These are phyloP conservation scores for Hygrocybe punicea DNA, from an alignment of 768 basidiomycete species.

Conservation along the genomic window DNA sequence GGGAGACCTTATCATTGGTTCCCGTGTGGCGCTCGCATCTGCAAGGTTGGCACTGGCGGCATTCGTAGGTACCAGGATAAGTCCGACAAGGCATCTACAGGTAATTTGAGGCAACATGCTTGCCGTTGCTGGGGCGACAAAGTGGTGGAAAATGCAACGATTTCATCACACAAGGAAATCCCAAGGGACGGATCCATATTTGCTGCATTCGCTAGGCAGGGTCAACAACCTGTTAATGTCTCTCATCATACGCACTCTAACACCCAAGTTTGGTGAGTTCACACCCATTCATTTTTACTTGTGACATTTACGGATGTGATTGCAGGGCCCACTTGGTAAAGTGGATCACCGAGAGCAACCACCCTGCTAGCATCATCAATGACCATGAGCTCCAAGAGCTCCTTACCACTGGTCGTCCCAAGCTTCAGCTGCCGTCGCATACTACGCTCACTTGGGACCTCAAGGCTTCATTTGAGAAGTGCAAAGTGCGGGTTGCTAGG, in stretches of 20 bases:
- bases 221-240: constrained; percentile 30
- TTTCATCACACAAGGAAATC: not conserved
- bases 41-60: constrained; percentile 12
- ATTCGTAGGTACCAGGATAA: constrained; percentile 22
- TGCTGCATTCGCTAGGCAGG: constrained; percentile 23
- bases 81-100: constrained; percentile 22
- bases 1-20: constrained; percentile 21
- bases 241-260: constrained; percentile 27
- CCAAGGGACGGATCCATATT: constrained; percentile 22
- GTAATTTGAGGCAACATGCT: constrained; percentile 28
- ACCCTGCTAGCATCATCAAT: constrained; percentile 31
- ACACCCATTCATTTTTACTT: not conserved
- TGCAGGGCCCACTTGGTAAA: constrained; percentile 29
- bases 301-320: not conserved
- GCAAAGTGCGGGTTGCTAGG: constrained; percentile 22
- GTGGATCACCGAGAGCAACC: constrained; percentile 36
- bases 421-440: constrained; percentile 32
- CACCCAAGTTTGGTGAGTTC: constrained; percentile 20
- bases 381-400: constrained; percentile 29
- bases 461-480: constrained; percentile 23
- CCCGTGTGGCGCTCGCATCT: constrained; percentile 14
- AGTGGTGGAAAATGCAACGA: constrained; percentile 15
- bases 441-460: constrained; percentile 33
- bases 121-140: constrained; percentile 29
- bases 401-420: constrained; percentile 35